Evolutionary conservation across 2,329 filamentous ascomycete genomes (phyloP), one percentile per base, ranked within the genome.

Genomic region (Aureobasidium mangrovei): DNA sequence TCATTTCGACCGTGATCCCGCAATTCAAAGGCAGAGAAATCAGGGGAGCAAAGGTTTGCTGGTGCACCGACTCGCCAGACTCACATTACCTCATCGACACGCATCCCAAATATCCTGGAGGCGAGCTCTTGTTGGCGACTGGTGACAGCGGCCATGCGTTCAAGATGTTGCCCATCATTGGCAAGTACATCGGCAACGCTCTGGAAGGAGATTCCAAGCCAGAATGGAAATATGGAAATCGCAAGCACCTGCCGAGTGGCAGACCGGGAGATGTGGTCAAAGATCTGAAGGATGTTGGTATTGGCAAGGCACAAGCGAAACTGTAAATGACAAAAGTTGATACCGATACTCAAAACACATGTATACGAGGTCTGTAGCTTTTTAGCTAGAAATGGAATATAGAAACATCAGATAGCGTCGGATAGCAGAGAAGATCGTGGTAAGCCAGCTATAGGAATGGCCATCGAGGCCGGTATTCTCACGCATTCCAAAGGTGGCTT

Each of bases 51-150:
- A 68, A 76, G 12, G 74, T 81, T 32, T 81, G 77, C 64, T 81
- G 78, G 78, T 78, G 77, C 60, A 73, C 77, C 0, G 78, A 81
- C 59, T 81, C 77, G 0, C 71, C 74, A 0, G 76, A 81, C 61
- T 70, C 77, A 2, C 68, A 74, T 24, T 81, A 79, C 54, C 61
- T 81, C 18, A 78, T 81, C 28, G 73, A 74, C 51, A 64, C 65
- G 31, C 77, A 80, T 62, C 75, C 77, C 0, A 64, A 70, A 8
- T 65, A 71, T 48, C 57, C 63, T 35, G 71, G 68, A 28, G 54
- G 54, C 8, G 54, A 56, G 33, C 60, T 79, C 26, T 62, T 77
- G 2, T 60, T 80, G 12, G 77, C 74, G 3, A 71, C 75, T 3
- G 77, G 77, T 4, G 78, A 70, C 0, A 77, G 74, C 31, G 77